Percentiles rank a stretch among this genome's conserved stretches.
These are phyloP conservation scores for Thelonectria blattea DNA, from an alignment of 2,329 filamentous ascomycete genomes.

Conservation along the genomic window DNA sequence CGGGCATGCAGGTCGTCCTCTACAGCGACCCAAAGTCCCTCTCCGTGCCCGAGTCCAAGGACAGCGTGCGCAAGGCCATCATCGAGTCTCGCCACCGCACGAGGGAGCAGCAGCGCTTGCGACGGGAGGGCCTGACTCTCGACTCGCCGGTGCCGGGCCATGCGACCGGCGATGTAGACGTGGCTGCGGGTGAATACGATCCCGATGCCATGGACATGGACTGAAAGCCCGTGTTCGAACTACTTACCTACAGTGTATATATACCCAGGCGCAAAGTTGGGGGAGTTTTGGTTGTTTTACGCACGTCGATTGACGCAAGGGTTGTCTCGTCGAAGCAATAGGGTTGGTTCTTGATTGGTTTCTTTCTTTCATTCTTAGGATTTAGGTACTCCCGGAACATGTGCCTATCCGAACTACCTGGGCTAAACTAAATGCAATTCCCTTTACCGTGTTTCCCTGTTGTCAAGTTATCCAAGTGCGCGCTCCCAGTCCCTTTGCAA, in stretches of 20 bases:
- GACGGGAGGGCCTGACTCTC: conserved; percentile 39
- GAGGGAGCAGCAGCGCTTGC: conserved; percentile 61
- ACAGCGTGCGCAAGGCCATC: conserved; percentile 83
- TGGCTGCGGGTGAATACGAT: conserved; percentile 47
- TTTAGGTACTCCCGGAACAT: not conserved
- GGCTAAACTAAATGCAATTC: conserved; percentile 6
- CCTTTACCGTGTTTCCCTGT: conserved; percentile 8
- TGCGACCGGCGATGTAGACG: conserved; percentile 8
- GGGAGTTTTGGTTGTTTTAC: conserved; percentile 30
- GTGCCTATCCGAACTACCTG: not conserved
- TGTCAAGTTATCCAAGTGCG: conserved; percentile 3
- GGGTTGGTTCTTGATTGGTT: conserved; percentile 9
- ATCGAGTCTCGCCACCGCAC: conserved; percentile 76
- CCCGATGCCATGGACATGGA: conserved; percentile 73
- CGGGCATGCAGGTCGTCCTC: conserved; percentile 77
- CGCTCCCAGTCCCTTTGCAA: not conserved
- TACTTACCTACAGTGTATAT: conserved; percentile 11
- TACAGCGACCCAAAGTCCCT: conserved; percentile 82
- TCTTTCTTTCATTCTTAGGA: conserved; percentile 5
- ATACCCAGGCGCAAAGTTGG: conserved; percentile 36
- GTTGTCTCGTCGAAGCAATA: not conserved
- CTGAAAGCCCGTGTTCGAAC: conserved; percentile 36
- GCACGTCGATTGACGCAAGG: not conserved
- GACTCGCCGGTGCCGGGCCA: conserved; percentile 14
- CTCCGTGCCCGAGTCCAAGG: conserved; percentile 74